Percentiles rank a stretch among this genome's conserved stretches.
Conservation (phyloP, 2,329 filamentous ascomycete species). For the Colletotrichum spaethianum region DNA sequence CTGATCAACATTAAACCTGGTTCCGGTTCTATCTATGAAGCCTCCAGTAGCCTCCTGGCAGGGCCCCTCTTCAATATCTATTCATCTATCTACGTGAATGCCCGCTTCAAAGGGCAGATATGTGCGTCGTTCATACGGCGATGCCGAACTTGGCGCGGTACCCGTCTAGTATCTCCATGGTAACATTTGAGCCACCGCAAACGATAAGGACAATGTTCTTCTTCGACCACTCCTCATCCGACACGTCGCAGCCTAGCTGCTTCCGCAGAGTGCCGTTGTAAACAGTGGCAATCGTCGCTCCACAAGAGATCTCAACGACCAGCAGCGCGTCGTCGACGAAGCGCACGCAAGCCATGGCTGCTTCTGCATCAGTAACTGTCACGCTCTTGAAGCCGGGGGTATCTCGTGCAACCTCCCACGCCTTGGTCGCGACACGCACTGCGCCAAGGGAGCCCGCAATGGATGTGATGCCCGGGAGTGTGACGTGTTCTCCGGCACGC, state of each 20-base stretch:
- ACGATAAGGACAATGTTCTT: slow-evolving; percentile 87
- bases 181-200: slow-evolving; percentile 83
- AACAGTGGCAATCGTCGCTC: slow-evolving; percentile 80
- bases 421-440: slow-evolving; percentile 76
- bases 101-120: not conserved
- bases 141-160: slow-evolving; percentile 66
- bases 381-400: slow-evolving; percentile 62
- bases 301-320: slow-evolving; percentile 88
- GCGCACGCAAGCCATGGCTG: slow-evolving; percentile 81
- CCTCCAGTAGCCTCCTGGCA: not conserved
- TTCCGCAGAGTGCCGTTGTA: slow-evolving; percentile 76
- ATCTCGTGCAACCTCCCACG: slow-evolving; percentile 72
- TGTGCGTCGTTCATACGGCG: not conserved
- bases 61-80: not conserved
- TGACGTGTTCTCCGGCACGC: slow-evolving; percentile 68
- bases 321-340: slow-evolving; percentile 87
- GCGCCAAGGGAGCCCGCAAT: slow-evolving; percentile 83
- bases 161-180: slow-evolving; percentile 70
- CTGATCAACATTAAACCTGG: too few species aligned
- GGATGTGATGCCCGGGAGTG: slow-evolving; percentile 79
- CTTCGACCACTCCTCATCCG: slow-evolving; percentile 71
- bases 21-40: not conserved
- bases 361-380: slow-evolving; percentile 82
- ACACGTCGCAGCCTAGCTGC: slow-evolving; percentile 67
- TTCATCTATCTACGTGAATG: not conserved